phyloP scores from a whole-genome alignment of 129 eudicot genomes.

The Tagetes erecta region DNA sequence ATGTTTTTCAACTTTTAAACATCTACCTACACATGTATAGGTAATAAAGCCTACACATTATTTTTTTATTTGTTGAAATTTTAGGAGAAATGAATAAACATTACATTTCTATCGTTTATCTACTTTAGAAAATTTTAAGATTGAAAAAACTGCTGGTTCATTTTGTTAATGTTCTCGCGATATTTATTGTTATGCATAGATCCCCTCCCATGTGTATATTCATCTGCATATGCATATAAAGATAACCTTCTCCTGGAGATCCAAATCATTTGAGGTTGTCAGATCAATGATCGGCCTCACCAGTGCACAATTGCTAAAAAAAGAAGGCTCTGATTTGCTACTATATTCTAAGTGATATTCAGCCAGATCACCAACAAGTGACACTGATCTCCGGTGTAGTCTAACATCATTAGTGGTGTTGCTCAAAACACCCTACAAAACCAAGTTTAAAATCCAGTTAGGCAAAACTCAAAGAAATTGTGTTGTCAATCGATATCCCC shows the following conservation, averaged over 20 bases:
- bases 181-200: too few relatives aligned
- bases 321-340: constrained; percentile 41
- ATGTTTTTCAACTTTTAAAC: too few relatives aligned
- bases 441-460: constrained; percentile 19
- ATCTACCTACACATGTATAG: too few relatives aligned
- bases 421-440: constrained; percentile 69
- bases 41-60: too few relatives aligned
- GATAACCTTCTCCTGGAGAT: constrained; percentile 86
- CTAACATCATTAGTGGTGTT: constrained; percentile 72
- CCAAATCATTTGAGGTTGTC: constrained; percentile 55
- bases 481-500: not conserved
- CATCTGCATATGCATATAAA: not conserved
- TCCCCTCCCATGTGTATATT: not conserved
- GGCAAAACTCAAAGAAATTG: not conserved
- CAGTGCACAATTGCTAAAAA: constrained; percentile 55
- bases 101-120: too few relatives aligned
- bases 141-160: too few relatives aligned
- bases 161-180: too few relatives aligned
- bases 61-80: too few relatives aligned
- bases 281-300: constrained; percentile 66
- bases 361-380: constrained; percentile 75
- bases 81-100: too few relatives aligned
- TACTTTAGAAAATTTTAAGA: too few relatives aligned
- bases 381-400: constrained; percentile 61
- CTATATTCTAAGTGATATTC: constrained; percentile 50